Conservation (phyloP, 2,329 filamentous ascomycete genomes). For the Neopestalotiopsis clavispora region DNA sequence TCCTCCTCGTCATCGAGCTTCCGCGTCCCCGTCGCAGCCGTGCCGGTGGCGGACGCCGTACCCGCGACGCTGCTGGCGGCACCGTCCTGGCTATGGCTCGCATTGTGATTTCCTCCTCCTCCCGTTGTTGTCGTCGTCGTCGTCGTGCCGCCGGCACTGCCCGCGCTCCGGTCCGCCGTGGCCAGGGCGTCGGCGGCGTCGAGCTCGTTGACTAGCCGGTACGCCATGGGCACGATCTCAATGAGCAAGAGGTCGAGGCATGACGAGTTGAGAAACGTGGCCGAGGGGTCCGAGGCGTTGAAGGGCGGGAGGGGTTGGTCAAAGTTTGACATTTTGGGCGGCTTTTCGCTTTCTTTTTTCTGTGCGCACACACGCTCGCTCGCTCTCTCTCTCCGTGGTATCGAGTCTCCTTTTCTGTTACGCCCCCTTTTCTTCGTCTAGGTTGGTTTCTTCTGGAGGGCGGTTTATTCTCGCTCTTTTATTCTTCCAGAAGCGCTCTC, state of each 20-base stretch:
- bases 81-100: background rate
- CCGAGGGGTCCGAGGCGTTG: constrained; percentile 74
- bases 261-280: constrained; percentile 79
- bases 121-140: constrained; percentile 20
- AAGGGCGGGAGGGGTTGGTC: constrained; percentile 71
- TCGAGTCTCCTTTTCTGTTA: background rate
- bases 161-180: constrained; percentile 19
- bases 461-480: no score
- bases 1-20: constrained; percentile 78
- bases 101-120: background rate
- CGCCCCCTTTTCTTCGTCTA: no score
- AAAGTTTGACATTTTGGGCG: constrained; percentile 66
- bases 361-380: no score
- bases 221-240: constrained; percentile 93
- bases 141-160: constrained; percentile 22
- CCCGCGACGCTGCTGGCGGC: constrained; percentile 12
- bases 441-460: no score
- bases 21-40: constrained; percentile 21
- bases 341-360: constrained; percentile 12
- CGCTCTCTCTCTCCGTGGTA: background rate
- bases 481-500: no score
- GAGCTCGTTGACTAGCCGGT: constrained; percentile 80
- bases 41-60: constrained; percentile 18
- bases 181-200: constrained; percentile 42
- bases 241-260: constrained; percentile 95